Base-by-base conservation (phyloP, 352 stramenopile species). In the Phytopythium vexans region DNA sequence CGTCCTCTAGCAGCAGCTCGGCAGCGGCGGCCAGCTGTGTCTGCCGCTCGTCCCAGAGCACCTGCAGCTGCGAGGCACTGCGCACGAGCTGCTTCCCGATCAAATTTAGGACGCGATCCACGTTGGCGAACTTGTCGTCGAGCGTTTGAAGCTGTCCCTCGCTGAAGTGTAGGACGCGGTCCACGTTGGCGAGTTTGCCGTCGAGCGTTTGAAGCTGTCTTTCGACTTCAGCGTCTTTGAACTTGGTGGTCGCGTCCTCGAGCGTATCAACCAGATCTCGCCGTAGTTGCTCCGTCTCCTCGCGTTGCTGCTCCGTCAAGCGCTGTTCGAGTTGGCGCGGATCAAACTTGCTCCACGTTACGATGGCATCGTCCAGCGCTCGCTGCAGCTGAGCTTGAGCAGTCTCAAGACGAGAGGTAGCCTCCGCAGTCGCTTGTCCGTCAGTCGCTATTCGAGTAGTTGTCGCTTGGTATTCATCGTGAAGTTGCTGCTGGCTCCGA, bases 31-130 rank as follows among this genome's bases (percentile, higher is more conserved):
- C 41, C 8, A 68, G 51, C 16, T 49, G 58, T 12, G 35, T 39
- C 4, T 70, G 59, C 32, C 77, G 64, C 11, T 86, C 74, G 9
- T 64, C 72, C 38, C 73, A 75, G 4, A 88, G 38, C 27, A 83
- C 52, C 56, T 86, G 77, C 14, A 86, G 50, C 32, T 85, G 70
- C 5, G 72, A 85, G n/a, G 71, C 84, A 52, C 81, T 85, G 53
- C 84, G 70, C 11, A 88, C 72, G 43, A 86, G 63, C 50, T 88
- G 77, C n/a, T 77, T 69, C 10, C 77, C 73, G 15, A 86, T 69
- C 21, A 88, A 65, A 40, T 86, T 75, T 38, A 86, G 43, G 52
- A 86, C 74, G 35, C 85, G 77, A 49, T 88, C 77, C 35, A 86
- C 59, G 32, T 88, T 74, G 16, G 49, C 52, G n/a, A 83, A 27